phyloP scores from a whole-genome alignment of 2,329 filamentous ascomycete genomes.

The Sporothrix pseudoabietina region DNA sequence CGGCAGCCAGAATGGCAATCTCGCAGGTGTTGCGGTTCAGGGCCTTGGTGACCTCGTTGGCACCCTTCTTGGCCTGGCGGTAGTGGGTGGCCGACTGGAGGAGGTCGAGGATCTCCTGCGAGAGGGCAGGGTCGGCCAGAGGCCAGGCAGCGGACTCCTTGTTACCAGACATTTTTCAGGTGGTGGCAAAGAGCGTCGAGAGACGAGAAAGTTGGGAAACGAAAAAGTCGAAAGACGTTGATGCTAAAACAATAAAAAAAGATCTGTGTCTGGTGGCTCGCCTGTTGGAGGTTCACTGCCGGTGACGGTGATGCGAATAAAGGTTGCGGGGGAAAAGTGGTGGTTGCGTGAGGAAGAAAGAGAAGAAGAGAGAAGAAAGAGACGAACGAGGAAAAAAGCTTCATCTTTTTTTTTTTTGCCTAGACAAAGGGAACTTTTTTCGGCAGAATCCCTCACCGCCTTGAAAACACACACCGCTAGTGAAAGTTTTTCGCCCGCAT shows the following conservation, averaged over 20 bases:
- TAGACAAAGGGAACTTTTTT: conserved; percentile 15
- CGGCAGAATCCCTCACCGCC: conserved; percentile 21
- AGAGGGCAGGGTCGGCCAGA: conserved; percentile 37
- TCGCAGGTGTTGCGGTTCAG: conserved; percentile 90
- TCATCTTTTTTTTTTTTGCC: conserved; percentile 15
- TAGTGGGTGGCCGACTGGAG: conserved; percentile 71
- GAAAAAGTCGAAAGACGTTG: neutral
- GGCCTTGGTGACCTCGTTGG: conserved; percentile 84
- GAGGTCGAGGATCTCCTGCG: conserved; percentile 76
- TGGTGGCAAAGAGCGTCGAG: conserved; percentile 9
- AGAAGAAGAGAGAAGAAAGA: neutral
- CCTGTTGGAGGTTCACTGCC: conserved; percentile 36
- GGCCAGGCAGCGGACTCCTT: conserved; percentile 36
- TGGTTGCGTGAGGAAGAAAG: conserved; percentile 6
- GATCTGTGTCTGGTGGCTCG: conserved; percentile 33
- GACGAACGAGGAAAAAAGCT: neutral
- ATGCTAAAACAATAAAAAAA: conserved; percentile 16
- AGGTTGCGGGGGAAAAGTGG: neutral
- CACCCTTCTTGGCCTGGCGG: conserved; percentile 84
- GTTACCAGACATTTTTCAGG: conserved; percentile 32
- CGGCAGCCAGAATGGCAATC: conserved; percentile 84
- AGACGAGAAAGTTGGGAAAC: neutral
- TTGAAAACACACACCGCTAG: neutral
- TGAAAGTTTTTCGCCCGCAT: neutral
- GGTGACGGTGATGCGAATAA: conserved; percentile 3